Evolutionary conservation across 208 protist species (phyloP).

Genomic region (Crithidia sp.): DNA sequence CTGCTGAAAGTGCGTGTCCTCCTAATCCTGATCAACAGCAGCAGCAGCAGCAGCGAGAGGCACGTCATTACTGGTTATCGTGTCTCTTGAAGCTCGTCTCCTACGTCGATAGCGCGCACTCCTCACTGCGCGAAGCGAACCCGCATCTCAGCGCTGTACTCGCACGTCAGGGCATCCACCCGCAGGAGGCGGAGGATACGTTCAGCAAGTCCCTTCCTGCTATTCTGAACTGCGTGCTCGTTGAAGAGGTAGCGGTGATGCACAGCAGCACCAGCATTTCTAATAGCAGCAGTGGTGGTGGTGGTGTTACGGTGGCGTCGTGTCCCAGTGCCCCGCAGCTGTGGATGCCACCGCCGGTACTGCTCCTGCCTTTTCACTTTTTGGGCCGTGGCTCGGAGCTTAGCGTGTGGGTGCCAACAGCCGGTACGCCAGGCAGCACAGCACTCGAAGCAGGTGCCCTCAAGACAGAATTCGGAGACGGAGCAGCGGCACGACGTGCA

Average conservation of each 20-base stretch:
- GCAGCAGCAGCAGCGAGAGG: slow-evolving; percentile 6
- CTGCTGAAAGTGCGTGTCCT: too few species aligned
- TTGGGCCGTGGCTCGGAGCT: slow-evolving; percentile 52
- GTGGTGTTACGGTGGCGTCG: too few species aligned
- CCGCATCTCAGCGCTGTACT: slow-evolving; percentile 55
- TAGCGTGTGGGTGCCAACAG: slow-evolving; percentile 45
- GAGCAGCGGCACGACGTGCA: background rate
- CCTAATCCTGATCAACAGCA: background rate
- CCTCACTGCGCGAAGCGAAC: slow-evolving; percentile 63
- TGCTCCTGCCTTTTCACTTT: slow-evolving; percentile 65
- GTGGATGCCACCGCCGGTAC: slow-evolving; percentile 57
- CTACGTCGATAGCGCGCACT: slow-evolving; percentile 51
- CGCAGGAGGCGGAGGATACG: slow-evolving; percentile 24
- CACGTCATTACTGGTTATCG: slow-evolving; percentile 63
- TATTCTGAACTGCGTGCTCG: slow-evolving; percentile 67
- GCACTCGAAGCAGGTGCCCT: background rate
- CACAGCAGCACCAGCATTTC: background rate
- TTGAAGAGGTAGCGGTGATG: slow-evolving; percentile 62
- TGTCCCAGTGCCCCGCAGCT: slow-evolving; percentile 4
- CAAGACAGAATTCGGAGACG: too few species aligned
- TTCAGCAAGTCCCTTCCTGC: slow-evolving; percentile 49
- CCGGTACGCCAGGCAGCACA: background rate
- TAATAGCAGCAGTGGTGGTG: too few species aligned
- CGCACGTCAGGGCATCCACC: slow-evolving; percentile 32
- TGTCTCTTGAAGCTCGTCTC: slow-evolving; percentile 65